These are phyloP conservation scores for Rhizophagus clarus DNA, from an alignment of 192 early-diverging fungal genomes.

Conservation along the genomic window DNA sequence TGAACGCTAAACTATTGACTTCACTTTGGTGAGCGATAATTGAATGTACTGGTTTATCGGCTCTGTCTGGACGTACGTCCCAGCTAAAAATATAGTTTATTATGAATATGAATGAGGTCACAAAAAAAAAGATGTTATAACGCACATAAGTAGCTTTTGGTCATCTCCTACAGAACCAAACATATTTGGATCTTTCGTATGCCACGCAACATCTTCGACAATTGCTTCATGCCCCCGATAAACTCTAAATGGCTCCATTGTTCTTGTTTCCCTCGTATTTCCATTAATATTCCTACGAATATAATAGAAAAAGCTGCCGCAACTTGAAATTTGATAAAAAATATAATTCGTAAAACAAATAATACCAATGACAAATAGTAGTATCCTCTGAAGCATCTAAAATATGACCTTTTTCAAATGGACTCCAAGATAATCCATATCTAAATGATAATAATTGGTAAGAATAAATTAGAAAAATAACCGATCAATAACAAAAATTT, in stretches of 20 bases:
- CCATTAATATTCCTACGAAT: constrained; percentile 77
- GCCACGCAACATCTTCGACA: constrained; percentile 98
- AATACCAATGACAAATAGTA: constrained; percentile 83
- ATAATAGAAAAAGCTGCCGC: background rate
- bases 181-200: constrained; percentile 74
- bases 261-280: constrained; percentile 71
- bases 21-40: constrained; percentile 87
- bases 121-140: constrained; percentile 2
- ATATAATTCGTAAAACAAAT: background rate
- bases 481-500: constrained; percentile 25
- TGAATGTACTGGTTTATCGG: constrained; percentile 64
- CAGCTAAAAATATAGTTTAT: constrained; percentile 57
- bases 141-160: constrained; percentile 84
- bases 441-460: constrained; percentile 37
- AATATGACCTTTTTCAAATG: constrained; percentile 73
- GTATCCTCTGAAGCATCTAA: constrained; percentile 92
- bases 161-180: constrained; percentile 99
- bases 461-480: background rate
- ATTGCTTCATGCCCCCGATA: constrained; percentile 88
- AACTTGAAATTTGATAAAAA: background rate
- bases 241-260: constrained; percentile 74
- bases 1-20: constrained; percentile 95
- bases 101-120: background rate
- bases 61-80: constrained; percentile 82
- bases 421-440: constrained; percentile 94